phyloP scores from a whole-genome alignment of 768 basidiomycete genomes.

The Pisolithus orientalis region DNA sequence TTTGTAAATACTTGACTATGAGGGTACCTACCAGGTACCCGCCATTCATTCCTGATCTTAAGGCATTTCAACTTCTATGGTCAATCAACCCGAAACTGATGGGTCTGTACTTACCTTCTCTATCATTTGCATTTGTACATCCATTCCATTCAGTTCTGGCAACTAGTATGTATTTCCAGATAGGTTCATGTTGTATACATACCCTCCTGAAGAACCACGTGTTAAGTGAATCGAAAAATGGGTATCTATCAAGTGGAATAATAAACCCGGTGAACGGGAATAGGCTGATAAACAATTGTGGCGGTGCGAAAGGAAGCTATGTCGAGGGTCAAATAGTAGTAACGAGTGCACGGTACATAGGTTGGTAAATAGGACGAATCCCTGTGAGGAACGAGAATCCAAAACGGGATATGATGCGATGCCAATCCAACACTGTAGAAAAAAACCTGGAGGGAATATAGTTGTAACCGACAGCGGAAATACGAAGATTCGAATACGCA shows the following conservation, averaged over 20 bases:
- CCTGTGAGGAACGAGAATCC: background rate
- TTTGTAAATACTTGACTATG: constrained; percentile 4
- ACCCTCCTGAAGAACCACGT: background rate
- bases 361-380: background rate
- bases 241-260: constrained; percentile 15
- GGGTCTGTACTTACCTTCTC: too few species aligned
- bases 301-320: background rate
- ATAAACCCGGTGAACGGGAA: constrained; percentile 1
- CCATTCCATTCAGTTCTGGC: background rate
- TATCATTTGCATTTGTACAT: too few species aligned
- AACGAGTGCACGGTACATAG: background rate
- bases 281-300: background rate
- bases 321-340: background rate
- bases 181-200: constrained; percentile 12
- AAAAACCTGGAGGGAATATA: background rate
- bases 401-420: background rate
- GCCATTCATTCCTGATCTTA: background rate
- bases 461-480: background rate
- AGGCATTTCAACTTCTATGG: background rate
- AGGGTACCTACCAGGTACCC: background rate
- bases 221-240: constrained; percentile 1
- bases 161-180: constrained; percentile 14
- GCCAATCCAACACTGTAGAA: background rate
- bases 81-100: too few species aligned
- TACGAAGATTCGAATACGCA: constrained; percentile 8